Base-by-base conservation (phyloP, 164 flowering plant genomes). In the Vitis labrusca region DNA sequence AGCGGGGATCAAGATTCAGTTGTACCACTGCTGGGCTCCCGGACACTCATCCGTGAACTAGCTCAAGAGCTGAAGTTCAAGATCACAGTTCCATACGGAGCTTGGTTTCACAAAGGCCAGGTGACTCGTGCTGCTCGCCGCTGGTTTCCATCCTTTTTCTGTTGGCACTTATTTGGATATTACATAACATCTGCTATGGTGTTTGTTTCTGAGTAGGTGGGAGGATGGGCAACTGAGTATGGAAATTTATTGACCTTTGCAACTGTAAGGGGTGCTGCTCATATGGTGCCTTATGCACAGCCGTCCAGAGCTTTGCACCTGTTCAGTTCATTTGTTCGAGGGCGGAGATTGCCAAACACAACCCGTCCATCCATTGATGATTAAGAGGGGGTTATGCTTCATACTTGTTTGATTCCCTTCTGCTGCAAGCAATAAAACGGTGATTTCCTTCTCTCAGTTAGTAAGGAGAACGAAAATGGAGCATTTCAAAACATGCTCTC, bases 1-100 rank as follows among this genome's bases (percentile, higher is more conserved):
- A 96, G 99, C 65, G 99, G 98, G 15, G 99, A 96, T 75, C 97
- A 96, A 83, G 99, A 93, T 80, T 90, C 97, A 54, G 97, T 91
- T 27, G 91, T 93, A 10, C 98, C 99, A 5, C 70, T 96, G 16
- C 69, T 93, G 74, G 97, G 99, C 2, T 86, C 97, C 0, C 81
- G 98, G n/a, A 90, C 98, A 1, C 87, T 93, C 3, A 80, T 90
- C 49, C 92, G 91, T 11, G 97, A 91, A 65, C 94, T 96, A 15
- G 97, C 99, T 59, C 79, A 84, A 30, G 95, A 91, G 51, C 63
- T 96, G 52, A 73, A 81, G 7, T 86, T 91, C 81, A 67, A 84
- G 44, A 67, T 79, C 48, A 89, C 99, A 48, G 92, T 96, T 49
- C 99, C 98, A 10, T 96, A 93, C 78, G 88, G 88, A 74, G 88